A percentile compares a stretch with the other conserved stretches of the same genome.
These are phyloP conservation scores for Oropetium thomaeum DNA, from an alignment of 176 grass and related monocot species.

Conservation along the genomic window DNA sequence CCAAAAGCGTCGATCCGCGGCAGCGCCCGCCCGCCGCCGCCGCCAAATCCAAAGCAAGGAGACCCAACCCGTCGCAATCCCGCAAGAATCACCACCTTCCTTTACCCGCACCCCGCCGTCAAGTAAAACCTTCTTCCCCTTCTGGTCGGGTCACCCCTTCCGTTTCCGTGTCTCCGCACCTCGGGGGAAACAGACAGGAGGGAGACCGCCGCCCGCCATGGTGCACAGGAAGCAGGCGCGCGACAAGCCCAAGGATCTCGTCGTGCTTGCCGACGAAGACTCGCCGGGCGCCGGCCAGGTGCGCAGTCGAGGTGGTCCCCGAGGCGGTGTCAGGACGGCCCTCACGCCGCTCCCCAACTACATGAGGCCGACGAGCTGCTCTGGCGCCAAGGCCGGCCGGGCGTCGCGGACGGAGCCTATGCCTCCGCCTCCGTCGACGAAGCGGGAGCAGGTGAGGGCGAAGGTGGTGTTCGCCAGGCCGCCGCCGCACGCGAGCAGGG, in stretches of 20 bases:
- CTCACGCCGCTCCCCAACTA: constrained; percentile 48
- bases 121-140: constrained; percentile 1
- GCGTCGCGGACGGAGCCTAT: constrained; percentile 19
- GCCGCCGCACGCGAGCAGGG: constrained; percentile 38
- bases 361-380: constrained; percentile 74
- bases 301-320: not conserved
- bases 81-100: constrained; percentile 17
- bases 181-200: no score
- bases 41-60: constrained; percentile 25
- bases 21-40: not conserved
- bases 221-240: constrained; percentile 60
- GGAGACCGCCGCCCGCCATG: no score
- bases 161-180: no score
- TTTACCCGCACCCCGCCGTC: not conserved
- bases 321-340: constrained; percentile 18
- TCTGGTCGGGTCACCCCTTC: not conserved
- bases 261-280: not conserved
- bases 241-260: constrained; percentile 38
- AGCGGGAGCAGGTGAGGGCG: constrained; percentile 25
- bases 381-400: constrained; percentile 46
- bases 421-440: constrained; percentile 28
- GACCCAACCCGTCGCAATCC: constrained; percentile 1
- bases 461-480: constrained; percentile 14
- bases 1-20: constrained; percentile 8
- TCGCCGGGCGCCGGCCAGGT: not conserved